Evolutionary conservation across 2,329 filamentous ascomycete genomes (phyloP), one percentile per base, ranked within the genome.

Genomic region (Pestalotiopsis sp.): DNA sequence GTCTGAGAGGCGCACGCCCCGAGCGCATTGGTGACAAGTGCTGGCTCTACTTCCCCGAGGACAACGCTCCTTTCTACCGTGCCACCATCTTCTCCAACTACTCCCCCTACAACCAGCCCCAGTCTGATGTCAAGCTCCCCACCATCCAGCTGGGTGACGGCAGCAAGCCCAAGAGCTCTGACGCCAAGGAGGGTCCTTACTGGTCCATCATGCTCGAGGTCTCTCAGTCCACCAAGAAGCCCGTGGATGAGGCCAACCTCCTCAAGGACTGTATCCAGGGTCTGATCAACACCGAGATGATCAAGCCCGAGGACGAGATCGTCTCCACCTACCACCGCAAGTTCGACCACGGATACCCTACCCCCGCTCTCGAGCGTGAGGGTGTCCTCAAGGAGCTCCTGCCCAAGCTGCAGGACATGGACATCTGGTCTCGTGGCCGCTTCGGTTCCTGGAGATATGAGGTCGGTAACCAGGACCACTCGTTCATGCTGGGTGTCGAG

Each of bases 31-130:
- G 96, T 73, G 96, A 99, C 87, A 99, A 98, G 89, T 99, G 96
- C 91, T 99, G 96, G 95, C 87, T 99, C 74, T 99, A 99, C 90
- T 99, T 98, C 90, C 96, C 96, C 72, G 96, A 99, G 83, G 92
- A 97, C 82, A 92, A 99, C 88, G 98, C 94, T 87, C 94, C 94
- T 80, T 99, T 99, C 88, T 99, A 99, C 88, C 93, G 96, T 76
- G 96, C 96, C 78, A 99, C 96, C 79, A 98, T 99, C 85, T 99
- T 99, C 90, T 98, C 95, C 83, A 99, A 99, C 90, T 99, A 99
- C 89, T 98, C 96, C 25, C 96, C 95, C 66, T 91, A 97, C 90
- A 99, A 99, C 88, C 96, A 98, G 85, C 96, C 96, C 41, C 86
- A 93, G 73, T 86, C 90, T 69, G 90, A 91, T 68, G 91, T 87